Conservation (phyloP, 169 alveolate genomes). For the Plasmodium sp. region DNA sequence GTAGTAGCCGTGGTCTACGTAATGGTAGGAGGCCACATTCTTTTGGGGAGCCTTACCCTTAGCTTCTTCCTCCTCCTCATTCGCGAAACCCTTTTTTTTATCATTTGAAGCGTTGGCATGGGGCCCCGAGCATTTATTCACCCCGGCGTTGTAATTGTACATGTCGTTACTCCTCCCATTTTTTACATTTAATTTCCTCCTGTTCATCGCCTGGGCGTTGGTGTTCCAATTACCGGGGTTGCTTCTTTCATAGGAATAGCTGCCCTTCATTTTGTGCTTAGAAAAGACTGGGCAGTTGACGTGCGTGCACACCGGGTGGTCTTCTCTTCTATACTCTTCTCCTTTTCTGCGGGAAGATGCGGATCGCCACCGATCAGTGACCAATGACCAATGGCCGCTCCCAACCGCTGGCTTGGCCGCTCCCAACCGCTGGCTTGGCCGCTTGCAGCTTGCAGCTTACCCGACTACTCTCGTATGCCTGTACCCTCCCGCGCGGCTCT, state of each 20-base stretch:
- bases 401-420: background rate
- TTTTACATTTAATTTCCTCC: background rate
- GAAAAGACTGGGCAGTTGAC: background rate
- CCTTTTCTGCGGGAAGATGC: background rate
- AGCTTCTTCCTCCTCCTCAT: background rate
- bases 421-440: background rate
- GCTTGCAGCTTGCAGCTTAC: background rate
- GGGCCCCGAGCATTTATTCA: background rate
- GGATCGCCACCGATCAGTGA: no score
- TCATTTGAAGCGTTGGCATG: background rate
- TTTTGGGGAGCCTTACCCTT: background rate
- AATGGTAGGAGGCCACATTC: background rate
- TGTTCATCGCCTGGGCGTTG: background rate
- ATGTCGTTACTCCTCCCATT: background rate
- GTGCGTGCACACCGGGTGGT: background rate
- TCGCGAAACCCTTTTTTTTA: background rate
- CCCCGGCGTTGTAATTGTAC: background rate
- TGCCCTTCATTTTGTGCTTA: background rate
- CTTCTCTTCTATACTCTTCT: background rate
- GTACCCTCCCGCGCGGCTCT: background rate
- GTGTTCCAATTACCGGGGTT: background rate
- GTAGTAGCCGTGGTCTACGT: background rate
- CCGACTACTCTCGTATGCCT: background rate
- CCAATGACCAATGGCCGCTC: background rate
- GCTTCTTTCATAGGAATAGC: constrained; percentile 3